A percentile compares a stretch with the other conserved stretches of the same genome.
Conservation (phyloP, 2,329 filamentous ascomycete genomes). For the Aspergillus pseudoglaucus region DNA sequence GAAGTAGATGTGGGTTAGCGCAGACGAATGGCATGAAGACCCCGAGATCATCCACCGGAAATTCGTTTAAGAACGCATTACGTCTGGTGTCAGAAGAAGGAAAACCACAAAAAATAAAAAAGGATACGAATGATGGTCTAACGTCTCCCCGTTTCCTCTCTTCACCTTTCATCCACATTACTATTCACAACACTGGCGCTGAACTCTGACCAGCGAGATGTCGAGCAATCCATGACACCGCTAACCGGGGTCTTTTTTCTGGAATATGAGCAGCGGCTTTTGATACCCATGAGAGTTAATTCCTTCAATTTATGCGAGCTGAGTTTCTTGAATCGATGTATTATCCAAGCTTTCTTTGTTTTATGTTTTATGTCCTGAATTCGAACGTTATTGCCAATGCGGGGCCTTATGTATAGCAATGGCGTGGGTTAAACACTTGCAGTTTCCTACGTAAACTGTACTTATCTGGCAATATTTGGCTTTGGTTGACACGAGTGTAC, state of each 20-base stretch:
- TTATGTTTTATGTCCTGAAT: no score
- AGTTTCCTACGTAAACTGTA: no score
- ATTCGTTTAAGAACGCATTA: constrained; percentile 60
- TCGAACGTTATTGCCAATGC: no score
- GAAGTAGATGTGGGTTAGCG: constrained; percentile 96
- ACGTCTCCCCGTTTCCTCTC: neutral
- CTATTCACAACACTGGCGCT: neutral
- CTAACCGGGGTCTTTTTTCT: neutral
- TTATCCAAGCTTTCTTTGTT: no score
- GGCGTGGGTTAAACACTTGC: no score
- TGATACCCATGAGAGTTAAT: constrained; percentile 20
- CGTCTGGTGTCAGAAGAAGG: neutral
- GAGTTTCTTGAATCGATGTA: neutral
- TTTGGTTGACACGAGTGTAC: no score
- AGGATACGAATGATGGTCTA: neutral
- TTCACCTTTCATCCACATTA: neutral
- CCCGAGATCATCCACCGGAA: constrained; percentile 98
- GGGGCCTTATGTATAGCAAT: no score
- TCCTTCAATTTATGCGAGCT: neutral
- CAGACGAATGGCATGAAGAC: constrained; percentile 99
- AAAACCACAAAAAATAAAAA: neutral
- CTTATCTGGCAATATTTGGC: no score
- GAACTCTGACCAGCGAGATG: neutral
- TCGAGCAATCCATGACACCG: constrained; percentile 3
- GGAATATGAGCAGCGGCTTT: constrained; percentile 15